Base-by-base conservation (phyloP, 2,329 filamentous ascomycete species). In the Leptographium procerum region DNA sequence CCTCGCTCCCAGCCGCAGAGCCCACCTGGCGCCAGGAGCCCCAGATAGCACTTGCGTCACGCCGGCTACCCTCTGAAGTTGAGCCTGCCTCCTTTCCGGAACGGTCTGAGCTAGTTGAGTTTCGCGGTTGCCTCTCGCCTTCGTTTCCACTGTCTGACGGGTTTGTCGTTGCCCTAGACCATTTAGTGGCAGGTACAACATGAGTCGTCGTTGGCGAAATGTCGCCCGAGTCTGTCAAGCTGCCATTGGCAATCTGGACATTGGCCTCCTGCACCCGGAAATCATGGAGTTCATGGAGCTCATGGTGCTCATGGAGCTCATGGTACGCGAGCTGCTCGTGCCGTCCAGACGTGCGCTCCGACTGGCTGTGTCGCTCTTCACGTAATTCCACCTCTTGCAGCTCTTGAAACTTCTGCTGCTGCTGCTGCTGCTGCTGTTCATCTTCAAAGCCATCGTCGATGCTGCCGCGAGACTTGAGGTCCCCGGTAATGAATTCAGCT, bases 1-100 rank as follows among this genome's bases (percentile, higher is more conserved):
- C 77, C 48, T 87, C 85, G 55, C 74, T 67, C 7, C 77, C 76
- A 56, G 74, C 75, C 1, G 72, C 69, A 10, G 74, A 71, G 3
- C 75, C 67, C 4, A 77, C 76, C 40, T 83, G 84, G 50, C 87
- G 83, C 87, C 87, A 90, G 1, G 86, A 84, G 34, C 81, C 81
- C 84, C 85, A 88, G 50, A 87, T 86, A 4, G 77, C 72, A n/a
- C 75, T 72, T 22, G 76, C 71, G 34, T 77, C 79, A 40, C 77
- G 75, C 24, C 75, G 74, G 36, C 55, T 61, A 22, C 59, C 60
- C n/a, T 69, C 68, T 9, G 6, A 16, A 1, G n/a, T 24, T 22
- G 40, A 26, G 34, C 2, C 60, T 13, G 65, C 63, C 7, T 71
- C 70, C 57, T 69, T 71, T 16, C 60, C 60, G 4, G 64, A 61